Evolutionary conservation across 805 yeast species (phyloP), one percentile per base, ranked within the genome.

Genomic region (Priceomyces haplophilus): DNA sequence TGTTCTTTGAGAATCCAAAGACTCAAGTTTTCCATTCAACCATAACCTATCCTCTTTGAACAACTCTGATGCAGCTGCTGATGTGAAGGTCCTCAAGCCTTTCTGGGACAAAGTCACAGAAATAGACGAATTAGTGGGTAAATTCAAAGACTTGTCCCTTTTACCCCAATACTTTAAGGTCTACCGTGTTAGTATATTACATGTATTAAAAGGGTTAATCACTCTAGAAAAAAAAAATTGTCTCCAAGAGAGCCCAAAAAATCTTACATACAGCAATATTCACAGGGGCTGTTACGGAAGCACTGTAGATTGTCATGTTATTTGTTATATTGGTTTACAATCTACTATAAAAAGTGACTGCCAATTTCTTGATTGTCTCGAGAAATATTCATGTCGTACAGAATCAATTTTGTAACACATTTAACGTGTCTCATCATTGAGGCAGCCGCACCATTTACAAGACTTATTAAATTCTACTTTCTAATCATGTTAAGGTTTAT

Each of bases 101-200:
- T 83, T 80, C 66, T 91, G 98, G 3, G 95, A 79, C 49, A 93
- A 74, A 7, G 99, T 93, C 38, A 93, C 97, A 17, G 97, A 88
- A 52, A 93, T 89, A 21, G 97, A 89, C 10, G 95, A 86, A 71
- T 93, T 93, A 41, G 99, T 93, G 38, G 99, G 99, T 41, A 93
- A 73, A 60, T 93, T 93, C 57, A 93, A 78, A 37, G 74, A 72
- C 49, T 81, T 83, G 66, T 93, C 98, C 59, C 99, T 80, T 68
- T 93, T 93, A 38, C 99, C 99, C 99, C 99, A 93, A 72, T 93
- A 93, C 69, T 93, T 93, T 51, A 93, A 76, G 31, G 98, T 93
- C 82, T 82, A 49, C 10, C 12, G 7, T 24, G 50, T 49, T 46
- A 46, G 54, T 47, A 48, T 18, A 18, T 19, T 17, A 34, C 37